These are phyloP conservation scores for Nothophoma quercina DNA, from an alignment of 2,329 filamentous ascomycete genomes.

Conservation along the genomic window DNA sequence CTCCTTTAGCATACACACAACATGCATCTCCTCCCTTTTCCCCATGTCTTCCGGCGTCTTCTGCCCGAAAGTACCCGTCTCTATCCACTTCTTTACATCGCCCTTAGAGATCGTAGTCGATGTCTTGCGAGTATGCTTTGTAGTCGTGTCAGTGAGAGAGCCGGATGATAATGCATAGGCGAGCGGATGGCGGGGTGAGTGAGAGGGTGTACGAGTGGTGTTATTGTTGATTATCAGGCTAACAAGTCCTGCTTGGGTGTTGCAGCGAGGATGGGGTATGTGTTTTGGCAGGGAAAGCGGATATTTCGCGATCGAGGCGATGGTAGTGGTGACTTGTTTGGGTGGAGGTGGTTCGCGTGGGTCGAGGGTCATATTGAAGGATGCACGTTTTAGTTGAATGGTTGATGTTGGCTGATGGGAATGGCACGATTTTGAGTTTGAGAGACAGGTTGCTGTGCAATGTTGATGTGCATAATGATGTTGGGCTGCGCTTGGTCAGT, in stretches of 20 bases:
- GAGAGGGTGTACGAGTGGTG: neutral
- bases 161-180: neutral
- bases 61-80: neutral
- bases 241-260: too few relatives aligned
- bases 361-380: neutral
- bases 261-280: neutral
- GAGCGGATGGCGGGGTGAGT: neutral
- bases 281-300: neutral
- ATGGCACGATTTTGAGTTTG: too few relatives aligned
- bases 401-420: neutral
- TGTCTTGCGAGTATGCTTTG: neutral
- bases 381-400: too few relatives aligned
- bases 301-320: neutral
- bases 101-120: neutral
- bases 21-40: neutral
- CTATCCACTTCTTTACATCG: conserved; percentile 1
- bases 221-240: neutral
- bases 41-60: neutral
- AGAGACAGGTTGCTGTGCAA: too few relatives aligned
- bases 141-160: neutral
- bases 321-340: neutral
- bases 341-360: neutral
- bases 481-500: too few relatives aligned
- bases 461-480: too few relatives aligned
- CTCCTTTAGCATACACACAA: neutral